phyloP scores from a whole-genome alignment of 805 yeast genomes.

The Phaffomyces opuntiae region DNA sequence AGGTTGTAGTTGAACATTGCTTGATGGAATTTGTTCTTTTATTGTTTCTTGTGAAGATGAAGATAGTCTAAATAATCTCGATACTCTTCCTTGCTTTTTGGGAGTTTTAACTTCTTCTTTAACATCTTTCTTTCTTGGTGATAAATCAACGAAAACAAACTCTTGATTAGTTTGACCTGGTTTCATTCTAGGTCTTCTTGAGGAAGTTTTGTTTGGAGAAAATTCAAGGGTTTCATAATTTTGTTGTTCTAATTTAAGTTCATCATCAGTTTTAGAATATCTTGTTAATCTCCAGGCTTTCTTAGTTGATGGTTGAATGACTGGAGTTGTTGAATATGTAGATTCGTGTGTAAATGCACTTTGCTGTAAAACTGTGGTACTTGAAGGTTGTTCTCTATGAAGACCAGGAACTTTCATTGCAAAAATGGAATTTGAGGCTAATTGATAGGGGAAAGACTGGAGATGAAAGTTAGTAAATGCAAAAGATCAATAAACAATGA shows the following conservation, averaged over 20 bases:
- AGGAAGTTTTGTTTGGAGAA: constrained; percentile 16
- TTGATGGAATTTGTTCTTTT: not conserved
- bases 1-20: not conserved
- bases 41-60: constrained; percentile 4
- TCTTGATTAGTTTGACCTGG: constrained; percentile 21
- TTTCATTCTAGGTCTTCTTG: constrained; percentile 21
- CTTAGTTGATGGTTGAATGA: constrained; percentile 12
- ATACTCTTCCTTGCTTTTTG: constrained; percentile 8
- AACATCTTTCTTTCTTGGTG: constrained; percentile 20
- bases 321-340: not conserved
- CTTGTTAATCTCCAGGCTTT: constrained; percentile 23
- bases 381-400: not conserved
- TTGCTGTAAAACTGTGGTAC: too few relatives aligned
- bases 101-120: constrained; percentile 1
- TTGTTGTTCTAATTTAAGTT: constrained; percentile 19
- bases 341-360: not conserved
- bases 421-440: not conserved
- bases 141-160: constrained; percentile 24
- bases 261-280: constrained; percentile 17
- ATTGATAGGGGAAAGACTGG: not conserved
- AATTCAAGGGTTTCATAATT: constrained; percentile 21
- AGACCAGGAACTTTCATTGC: constrained; percentile 5
- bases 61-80: constrained; percentile 4
- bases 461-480: too few relatives aligned
- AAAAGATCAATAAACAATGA: too few relatives aligned